Base-by-base conservation (phyloP, 2,329 filamentous ascomycete species). In the Pezicula carpinea region DNA sequence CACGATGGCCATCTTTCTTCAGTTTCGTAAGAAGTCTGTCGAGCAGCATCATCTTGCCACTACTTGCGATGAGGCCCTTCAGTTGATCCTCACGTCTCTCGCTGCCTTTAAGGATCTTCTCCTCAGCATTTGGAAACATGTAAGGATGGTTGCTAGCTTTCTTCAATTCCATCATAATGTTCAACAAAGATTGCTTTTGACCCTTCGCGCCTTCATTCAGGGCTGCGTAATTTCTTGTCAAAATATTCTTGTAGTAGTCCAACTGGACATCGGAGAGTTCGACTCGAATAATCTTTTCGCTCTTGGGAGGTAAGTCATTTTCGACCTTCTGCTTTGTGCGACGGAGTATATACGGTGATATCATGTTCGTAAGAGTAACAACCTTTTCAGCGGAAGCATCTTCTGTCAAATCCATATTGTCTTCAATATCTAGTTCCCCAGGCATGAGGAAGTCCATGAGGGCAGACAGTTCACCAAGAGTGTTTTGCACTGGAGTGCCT, bases 141-240 rank as follows among this genome's bases (percentile, higher is more conserved):
- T 96, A 95, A 1, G 93, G 92, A 63, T 99, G 93, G 61, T 99
- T 99, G 70, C 92, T 97, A 64, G 93, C 90, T 69, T 99, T 99
- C 74, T 99, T 99, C 61, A 99, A 69, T 67, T 99, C 93, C 93
- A 99, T 99, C 82, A 99, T 96, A 65, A 99, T 93, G 68, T 99
- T 99, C 53, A 99, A 73, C 13, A 99, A 72, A 0, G 92, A 97
- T 56, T 95, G 92, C 68, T 96, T 97, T 66, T 95, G 89, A 5
- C 92, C 93, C 51, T 82, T 89, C 38, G 85, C 84, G 39, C 90
- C 92, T 61, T 96, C 88, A 59, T 95, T 96, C 26, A 99, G 76
- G 3, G 92, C 93, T 23, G 90, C 83, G 61, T 99, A 99, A 64
- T 99, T 99, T 60, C 92, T 85, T 0, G 93, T 97, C 19, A 99